Conservation (phyloP, 1,139 yeast species). For the Sugiyamaella grinbergsii region DNA sequence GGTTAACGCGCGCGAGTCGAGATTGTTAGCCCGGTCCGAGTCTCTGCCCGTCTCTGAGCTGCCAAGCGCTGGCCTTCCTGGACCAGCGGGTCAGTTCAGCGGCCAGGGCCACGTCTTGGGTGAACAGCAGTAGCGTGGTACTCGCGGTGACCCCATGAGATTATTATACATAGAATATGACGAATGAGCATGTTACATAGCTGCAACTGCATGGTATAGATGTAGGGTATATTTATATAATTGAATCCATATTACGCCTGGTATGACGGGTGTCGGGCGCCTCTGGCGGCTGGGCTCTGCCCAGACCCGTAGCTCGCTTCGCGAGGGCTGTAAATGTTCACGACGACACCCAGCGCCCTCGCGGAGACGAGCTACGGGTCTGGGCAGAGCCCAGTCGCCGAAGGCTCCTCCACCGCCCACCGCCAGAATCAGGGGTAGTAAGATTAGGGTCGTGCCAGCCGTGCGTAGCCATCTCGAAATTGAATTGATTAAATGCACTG, state of each 20-base stretch:
- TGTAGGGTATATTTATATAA: conserved; percentile 12
- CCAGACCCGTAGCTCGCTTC: neutral
- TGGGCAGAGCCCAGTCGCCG: no score
- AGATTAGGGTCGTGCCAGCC: conserved; percentile 13
- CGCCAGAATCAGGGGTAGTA: conserved; percentile 8
- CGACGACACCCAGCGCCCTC: no score
- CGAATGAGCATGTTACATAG: neutral
- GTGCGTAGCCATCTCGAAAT: neutral
- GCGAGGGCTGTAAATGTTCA: no score
- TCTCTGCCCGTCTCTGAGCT: conserved; percentile 19
- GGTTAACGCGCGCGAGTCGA: conserved; percentile 51
- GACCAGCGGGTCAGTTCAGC: conserved; percentile 2
- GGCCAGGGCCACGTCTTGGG: conserved; percentile 21
- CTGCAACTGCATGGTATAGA: neutral
- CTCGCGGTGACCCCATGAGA: neutral
- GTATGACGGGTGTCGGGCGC: neutral
- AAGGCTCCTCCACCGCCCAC: no score
- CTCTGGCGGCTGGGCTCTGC: neutral
- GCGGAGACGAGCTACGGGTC: neutral
- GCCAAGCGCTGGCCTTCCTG: neutral
- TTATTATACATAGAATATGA: neutral
- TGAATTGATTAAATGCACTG: neutral
- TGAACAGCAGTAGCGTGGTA: neutral
- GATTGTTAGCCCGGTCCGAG: conserved; percentile 21
- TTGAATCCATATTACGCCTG: neutral